Evolutionary conservation across 177 flowering plant species (phyloP).

Genomic region (Tripterygium wilfordii): DNA sequence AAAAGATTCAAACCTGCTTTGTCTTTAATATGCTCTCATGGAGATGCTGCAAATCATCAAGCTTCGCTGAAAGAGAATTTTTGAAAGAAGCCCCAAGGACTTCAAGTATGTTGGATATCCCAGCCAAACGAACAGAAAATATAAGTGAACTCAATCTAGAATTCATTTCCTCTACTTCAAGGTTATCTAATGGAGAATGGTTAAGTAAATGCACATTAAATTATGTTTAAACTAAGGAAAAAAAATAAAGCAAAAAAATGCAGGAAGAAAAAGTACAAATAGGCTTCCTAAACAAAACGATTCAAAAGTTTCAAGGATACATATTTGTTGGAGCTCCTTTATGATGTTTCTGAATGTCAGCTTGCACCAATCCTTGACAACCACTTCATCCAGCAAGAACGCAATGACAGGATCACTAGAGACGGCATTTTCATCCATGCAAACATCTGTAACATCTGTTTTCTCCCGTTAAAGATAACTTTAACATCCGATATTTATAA

Average conservation of each 20-base stretch:
- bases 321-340: conserved; percentile 53
- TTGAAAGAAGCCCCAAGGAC: conserved; percentile 76
- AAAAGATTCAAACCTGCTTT: conserved; percentile 62
- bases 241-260: not conserved
- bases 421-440: conserved; percentile 98
- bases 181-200: conserved; percentile 47
- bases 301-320: conserved; percentile 51
- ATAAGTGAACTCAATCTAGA: conserved; percentile 41
- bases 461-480: conserved; percentile 35
- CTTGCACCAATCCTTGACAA: conserved; percentile 97
- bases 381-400: conserved; percentile 93
- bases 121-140: conserved; percentile 46
- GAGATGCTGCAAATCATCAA: conserved; percentile 68
- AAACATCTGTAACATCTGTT: conserved; percentile 95
- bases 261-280: not conserved
- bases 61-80: conserved; percentile 57
- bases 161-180: conserved; percentile 50
- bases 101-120: conserved; percentile 69
- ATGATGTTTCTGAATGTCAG: conserved; percentile 49
- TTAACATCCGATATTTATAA: not conserved
- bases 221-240: no score
- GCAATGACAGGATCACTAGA: conserved; percentile 95
- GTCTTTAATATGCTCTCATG: conserved; percentile 71
- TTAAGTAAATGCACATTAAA: conserved; percentile 27
- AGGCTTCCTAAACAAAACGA: no score